Evolutionary conservation across 495 filamentous ascomycete species (phyloP).

Genomic region (Aspergillus coremiiformis): DNA sequence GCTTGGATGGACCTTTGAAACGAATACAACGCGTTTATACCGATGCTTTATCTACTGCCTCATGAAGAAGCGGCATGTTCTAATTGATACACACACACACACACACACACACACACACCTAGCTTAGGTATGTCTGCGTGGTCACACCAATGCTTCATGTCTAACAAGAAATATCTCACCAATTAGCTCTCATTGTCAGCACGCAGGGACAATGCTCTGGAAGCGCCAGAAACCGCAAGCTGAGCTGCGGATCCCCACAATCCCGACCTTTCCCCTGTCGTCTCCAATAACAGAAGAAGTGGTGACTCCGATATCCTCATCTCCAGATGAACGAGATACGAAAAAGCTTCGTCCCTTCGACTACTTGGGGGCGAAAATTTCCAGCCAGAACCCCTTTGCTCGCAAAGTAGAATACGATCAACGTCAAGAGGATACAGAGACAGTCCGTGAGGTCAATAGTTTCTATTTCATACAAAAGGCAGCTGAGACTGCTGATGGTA

Average conservation of each 20-base stretch:
- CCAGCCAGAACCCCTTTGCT: conserved; percentile 17
- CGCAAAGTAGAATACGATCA: conserved; percentile 7
- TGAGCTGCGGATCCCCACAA: conserved; percentile 25
- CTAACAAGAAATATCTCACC: neutral
- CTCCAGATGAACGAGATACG: conserved; percentile 27
- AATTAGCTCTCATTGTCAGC: neutral
- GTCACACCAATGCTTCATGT: neutral
- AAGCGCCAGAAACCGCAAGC: conserved; percentile 20
- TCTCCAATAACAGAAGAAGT: conserved; percentile 42
- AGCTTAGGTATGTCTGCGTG: neutral
- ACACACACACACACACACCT: too few relatives aligned
- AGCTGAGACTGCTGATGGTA: neutral
- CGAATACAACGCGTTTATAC: neutral
- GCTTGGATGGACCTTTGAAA: neutral
- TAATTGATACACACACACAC: neutral
- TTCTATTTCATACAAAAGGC: neutral
- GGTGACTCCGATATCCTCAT: conserved; percentile 31
- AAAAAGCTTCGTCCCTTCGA: conserved; percentile 27
- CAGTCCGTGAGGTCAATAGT: neutral
- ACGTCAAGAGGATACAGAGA: neutral
- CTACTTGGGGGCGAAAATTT: conserved; percentile 21
- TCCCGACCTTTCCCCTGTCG: conserved; percentile 36
- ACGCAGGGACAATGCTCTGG: conserved; percentile 18
- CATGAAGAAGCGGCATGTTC: neutral
- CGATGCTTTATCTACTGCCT: neutral